These are phyloP conservation scores for Castanea mollissima DNA, from an alignment of 306 rosid species.

Conservation along the genomic window DNA sequence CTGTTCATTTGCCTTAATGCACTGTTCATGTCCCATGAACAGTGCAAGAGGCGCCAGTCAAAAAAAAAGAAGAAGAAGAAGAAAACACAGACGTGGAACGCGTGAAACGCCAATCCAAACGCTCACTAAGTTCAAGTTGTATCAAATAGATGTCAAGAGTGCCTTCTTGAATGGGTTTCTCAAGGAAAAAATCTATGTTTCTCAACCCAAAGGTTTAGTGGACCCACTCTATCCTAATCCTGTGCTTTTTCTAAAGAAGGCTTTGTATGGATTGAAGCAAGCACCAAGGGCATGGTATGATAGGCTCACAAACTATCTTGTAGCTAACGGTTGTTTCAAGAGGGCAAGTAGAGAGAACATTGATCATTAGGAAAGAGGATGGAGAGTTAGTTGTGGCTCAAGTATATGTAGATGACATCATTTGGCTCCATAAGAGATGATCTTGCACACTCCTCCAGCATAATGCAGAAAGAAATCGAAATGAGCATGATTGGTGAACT, in stretches of 20 bases:
- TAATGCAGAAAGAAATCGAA: background rate
- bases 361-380: background rate
- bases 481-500: constrained; percentile 10
- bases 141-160: background rate
- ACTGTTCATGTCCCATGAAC: no score
- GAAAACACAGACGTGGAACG: no score
- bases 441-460: background rate
- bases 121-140: background rate
- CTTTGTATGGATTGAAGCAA: no score
- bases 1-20: no score
- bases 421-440: background rate
- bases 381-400: background rate
- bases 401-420: background rate
- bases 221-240: no score
- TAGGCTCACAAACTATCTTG: background rate
- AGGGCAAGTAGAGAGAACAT: background rate
- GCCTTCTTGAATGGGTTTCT: background rate
- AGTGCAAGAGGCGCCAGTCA: no score
- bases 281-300: no score
- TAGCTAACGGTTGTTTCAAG: background rate
- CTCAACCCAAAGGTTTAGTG: no score
- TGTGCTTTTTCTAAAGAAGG: no score
- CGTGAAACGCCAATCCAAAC: no score
- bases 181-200: no score
- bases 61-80: no score